phyloP scores from a whole-genome alignment of 106 monocot species.

The Xerophyta viscosa region DNA sequence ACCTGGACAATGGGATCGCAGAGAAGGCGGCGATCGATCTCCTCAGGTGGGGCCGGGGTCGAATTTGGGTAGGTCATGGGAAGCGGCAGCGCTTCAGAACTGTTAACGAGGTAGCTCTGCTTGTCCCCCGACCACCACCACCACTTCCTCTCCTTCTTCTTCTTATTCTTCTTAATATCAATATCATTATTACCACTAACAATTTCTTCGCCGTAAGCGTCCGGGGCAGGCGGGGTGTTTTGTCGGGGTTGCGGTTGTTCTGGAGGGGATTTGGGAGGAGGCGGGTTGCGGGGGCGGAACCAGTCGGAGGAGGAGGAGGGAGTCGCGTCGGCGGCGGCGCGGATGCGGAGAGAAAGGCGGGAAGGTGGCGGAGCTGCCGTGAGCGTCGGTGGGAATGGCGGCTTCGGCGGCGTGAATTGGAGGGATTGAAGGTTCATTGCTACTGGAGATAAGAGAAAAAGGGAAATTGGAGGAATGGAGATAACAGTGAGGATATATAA shows the following conservation, averaged over 20 bases:
- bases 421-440: constrained; percentile 8
- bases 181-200: constrained; percentile 26
- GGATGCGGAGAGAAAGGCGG: constrained; percentile 8
- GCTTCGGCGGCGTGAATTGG: constrained; percentile 11
- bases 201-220: constrained; percentile 18
- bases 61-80: constrained; percentile 66
- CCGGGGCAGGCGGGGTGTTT: background rate
- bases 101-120: constrained; percentile 68
- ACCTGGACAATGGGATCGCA: constrained; percentile 72
- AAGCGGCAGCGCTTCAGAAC: constrained; percentile 56
- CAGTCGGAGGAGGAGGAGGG: constrained; percentile 37
- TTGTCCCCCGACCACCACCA: constrained; percentile 77
- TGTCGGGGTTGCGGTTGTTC: background rate
- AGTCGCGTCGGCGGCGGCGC: constrained; percentile 22
- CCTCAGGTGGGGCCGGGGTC: constrained; percentile 37
- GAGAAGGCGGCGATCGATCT: constrained; percentile 53
- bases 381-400: constrained; percentile 2
- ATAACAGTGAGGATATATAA: too few species aligned
- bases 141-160: constrained; percentile 54
- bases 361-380: background rate
- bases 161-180: constrained; percentile 11
- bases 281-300: constrained; percentile 36
- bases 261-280: background rate
- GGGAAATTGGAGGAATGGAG: too few species aligned
- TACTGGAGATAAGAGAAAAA: too few species aligned